Base-by-base conservation (phyloP, 2,329 filamentous ascomycete genomes). In the Alternaria triticimaculans region DNA sequence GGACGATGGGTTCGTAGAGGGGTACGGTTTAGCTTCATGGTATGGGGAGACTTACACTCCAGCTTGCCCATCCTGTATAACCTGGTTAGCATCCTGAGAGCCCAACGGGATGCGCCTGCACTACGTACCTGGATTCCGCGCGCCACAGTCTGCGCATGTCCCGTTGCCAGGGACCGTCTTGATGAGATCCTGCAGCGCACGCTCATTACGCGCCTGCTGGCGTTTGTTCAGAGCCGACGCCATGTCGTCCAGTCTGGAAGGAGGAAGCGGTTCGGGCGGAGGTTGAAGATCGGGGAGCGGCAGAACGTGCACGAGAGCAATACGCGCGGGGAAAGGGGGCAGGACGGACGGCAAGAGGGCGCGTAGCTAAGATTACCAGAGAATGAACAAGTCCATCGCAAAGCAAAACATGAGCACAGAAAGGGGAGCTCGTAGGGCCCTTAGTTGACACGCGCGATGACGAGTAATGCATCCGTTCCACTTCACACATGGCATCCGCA, bases 161-260 rank as follows among this genome's bases (percentile, higher is more conserved):
- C 96, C 94, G 84, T 99, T 99, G 63, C 96, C 96, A 9, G 94
- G 88, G 10, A 97, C 86, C 41, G 85, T 89, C 71, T 92, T 92
- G 71, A 98, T 90, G 67, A 99, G 88, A 51, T 98, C 95, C 77
- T 97, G 93, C 70, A 99, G 86, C 60, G 89, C 85, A 79, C 93
- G 93, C 85, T 99, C 96, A 82, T 99, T 97, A 82, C 96, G 94
- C 85, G 92, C 93, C 87, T 97, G 95, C 84, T 97, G 93, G 82
- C 96, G 93, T 87, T 98, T 99, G 86, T 90, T 97, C 80, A 96
- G 85, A 48, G 89, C 86, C 59, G 87, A 86, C 60, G 92, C 87
- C 92, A 94, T 96, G 66, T 58, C 56, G 46, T 62, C 73, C 62
- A 59, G 45, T 62, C 73, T 63, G 60, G 45, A 58, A 57, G 53